These are phyloP conservation scores for Cymbopogon citratus DNA, from an alignment of 176 grass and related monocot species.

Conservation along the genomic window DNA sequence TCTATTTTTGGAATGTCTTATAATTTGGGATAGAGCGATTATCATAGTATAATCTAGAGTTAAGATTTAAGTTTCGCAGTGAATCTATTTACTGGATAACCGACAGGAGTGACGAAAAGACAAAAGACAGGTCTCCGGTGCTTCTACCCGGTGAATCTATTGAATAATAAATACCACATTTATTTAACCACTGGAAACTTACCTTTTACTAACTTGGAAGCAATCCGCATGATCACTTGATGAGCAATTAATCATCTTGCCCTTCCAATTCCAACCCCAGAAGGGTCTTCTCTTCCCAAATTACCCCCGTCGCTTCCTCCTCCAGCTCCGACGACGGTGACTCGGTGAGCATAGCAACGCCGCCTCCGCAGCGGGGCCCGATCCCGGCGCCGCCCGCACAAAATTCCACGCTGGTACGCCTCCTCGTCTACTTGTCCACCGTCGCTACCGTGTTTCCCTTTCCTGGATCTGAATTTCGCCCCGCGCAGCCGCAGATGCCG, in stretches of 20 bases:
- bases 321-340: not conserved
- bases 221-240: not conserved
- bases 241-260: not conserved
- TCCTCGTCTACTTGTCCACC: not conserved
- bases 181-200: not conserved
- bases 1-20: too few relatives aligned
- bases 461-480: conserved; percentile 16
- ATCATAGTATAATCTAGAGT: too few relatives aligned
- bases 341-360: not conserved
- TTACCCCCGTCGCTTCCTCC: not conserved
- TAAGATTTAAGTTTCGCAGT: not conserved
- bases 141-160: not conserved
- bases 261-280: not conserved
- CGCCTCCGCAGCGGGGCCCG: not conserved
- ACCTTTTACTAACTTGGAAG: not conserved
- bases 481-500: not conserved
- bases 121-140: not conserved
- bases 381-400: not conserved
- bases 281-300: not conserved
- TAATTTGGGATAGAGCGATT: too few relatives aligned
- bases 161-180: too few relatives aligned
- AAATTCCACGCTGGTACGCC: not conserved
- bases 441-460: not conserved
- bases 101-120: too few relatives aligned
- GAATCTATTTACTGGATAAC: not conserved